These are phyloP conservation scores for Colletotrichum tropicicola DNA, from an alignment of 2,329 filamentous ascomycete genomes.

Conservation along the genomic window DNA sequence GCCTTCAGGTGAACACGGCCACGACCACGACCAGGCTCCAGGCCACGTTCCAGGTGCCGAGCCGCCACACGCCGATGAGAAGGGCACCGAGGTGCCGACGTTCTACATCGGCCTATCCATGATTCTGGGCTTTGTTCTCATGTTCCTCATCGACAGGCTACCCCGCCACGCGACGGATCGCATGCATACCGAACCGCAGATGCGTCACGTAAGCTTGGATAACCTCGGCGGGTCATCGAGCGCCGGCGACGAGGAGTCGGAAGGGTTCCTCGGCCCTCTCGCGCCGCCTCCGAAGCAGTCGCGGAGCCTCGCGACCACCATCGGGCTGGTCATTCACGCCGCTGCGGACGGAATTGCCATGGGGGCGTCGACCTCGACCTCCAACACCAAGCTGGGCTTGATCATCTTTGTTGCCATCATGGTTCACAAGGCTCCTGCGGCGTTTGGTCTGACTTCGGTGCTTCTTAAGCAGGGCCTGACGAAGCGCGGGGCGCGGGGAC, in stretches of 20 bases:
- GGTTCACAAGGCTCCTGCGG: slow-evolving; percentile 95
- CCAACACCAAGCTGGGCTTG: slow-evolving; percentile 80
- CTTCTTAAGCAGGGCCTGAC: slow-evolving; percentile 90
- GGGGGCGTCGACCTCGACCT: slow-evolving; percentile 84
- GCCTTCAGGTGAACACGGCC: slow-evolving; percentile 18
- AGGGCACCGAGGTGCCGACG: slow-evolving; percentile 61
- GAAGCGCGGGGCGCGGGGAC: slow-evolving; percentile 83
- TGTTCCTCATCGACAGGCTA: slow-evolving; percentile 94
- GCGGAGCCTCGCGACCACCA: slow-evolving; percentile 82
- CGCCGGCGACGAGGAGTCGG: slow-evolving; percentile 63
- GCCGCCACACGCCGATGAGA: slow-evolving; percentile 43
- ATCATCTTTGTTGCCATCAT: slow-evolving; percentile 97
- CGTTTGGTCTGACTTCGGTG: slow-evolving; percentile 92
- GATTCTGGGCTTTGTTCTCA: slow-evolving; percentile 89
- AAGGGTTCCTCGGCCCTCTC: slow-evolving; percentile 67
- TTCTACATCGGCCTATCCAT: slow-evolving; percentile 89
- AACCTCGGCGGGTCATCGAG: slow-evolving; percentile 69
- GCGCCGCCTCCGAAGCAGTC: slow-evolving; percentile 66
- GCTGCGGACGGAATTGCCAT: slow-evolving; percentile 95
- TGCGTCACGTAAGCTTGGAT: slow-evolving; percentile 88
- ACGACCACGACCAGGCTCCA: slow-evolving; percentile 38
- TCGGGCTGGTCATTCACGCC: slow-evolving; percentile 94
- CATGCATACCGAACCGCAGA: slow-evolving; percentile 71
- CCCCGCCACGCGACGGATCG: slow-evolving; percentile 76
- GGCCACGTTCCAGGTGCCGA: slow-evolving; percentile 37